Base-by-base conservation (phyloP, 331 rosid genomes). In the Saraca asoca region DNA sequence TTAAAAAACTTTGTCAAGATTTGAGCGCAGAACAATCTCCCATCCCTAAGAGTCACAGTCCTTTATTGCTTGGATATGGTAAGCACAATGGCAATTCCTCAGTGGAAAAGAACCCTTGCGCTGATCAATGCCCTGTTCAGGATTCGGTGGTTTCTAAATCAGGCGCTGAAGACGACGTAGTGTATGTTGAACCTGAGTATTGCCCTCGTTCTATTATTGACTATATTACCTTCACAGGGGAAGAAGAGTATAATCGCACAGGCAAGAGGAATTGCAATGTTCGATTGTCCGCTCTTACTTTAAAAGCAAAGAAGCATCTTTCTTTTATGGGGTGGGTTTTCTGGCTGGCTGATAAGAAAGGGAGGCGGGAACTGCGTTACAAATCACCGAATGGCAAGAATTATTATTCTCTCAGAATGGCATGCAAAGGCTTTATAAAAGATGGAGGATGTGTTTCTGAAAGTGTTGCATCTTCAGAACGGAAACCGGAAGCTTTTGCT, bases 261-360 rank as follows among this genome's bases (percentile, higher is more conserved):
- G 5, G 0, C 2, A 24, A 24, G 31, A 0, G 12, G 5, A 8
- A 16, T 17, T 33, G 18, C 4, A 44, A 52, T 37, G 3, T 37
- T 8, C 41, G 16, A 0, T 35, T 6, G 0, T 12, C 38, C 5
- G n/a, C 12, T n/a, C 11, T 76, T 1, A 55, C 58, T 1, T 58
- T 53, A n/a, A 65, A 72, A 39, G 91, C 86, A 0, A 83, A 70
- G 75, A 68, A 67, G 16, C 96, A 90, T 50, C 82, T 83, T 15
- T 34, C 56, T n/a, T 57, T 50, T 4, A 10, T 57, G 65, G 91
- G 96, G 0, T 90, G 95, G 95, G 44, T 4, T 1, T 60, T 87
- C 29, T 83, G 71, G 75, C 51, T 62, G 7, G 45, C 10, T 5
- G 12, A 70, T 20, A 78, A 78, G 64, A 53, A 64, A 5, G 20